These are phyloP conservation scores for Cutaneotrichosporon curvatum DNA, from an alignment of 1,284 basidiomycete genomes.

Conservation along the genomic window DNA sequence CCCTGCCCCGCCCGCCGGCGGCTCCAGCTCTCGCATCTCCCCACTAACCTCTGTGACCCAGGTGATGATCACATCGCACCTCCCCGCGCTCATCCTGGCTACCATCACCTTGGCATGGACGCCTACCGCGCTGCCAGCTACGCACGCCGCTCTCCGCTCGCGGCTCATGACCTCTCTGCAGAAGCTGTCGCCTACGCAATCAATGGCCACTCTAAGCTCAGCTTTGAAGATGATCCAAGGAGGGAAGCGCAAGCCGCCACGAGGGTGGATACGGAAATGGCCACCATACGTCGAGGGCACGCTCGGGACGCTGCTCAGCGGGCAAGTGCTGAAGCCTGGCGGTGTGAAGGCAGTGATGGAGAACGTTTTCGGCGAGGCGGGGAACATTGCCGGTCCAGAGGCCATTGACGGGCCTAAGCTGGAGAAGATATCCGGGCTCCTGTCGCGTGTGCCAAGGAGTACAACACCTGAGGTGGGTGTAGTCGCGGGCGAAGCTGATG, in stretches of 20 bases:
- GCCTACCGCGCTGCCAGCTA: slow-evolving; percentile 19
- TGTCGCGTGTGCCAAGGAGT: slow-evolving; percentile 27
- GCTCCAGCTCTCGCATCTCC: slow-evolving; percentile 1
- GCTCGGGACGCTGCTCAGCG: slow-evolving; percentile 25
- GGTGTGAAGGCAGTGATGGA: slow-evolving; percentile 37
- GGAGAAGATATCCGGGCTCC: slow-evolving; percentile 31
- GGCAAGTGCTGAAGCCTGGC: slow-evolving; percentile 26
- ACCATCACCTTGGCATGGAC: slow-evolving; percentile 30
- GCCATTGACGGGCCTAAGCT: slow-evolving; percentile 32
- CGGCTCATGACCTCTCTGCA: slow-evolving; percentile 12
- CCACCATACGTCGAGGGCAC: slow-evolving; percentile 29
- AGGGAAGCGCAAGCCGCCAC: slow-evolving; percentile 6
- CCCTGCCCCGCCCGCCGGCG: slow-evolving; percentile 10
- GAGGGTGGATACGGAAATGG: slow-evolving; percentile 28
- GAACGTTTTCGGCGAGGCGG: slow-evolving; percentile 34
- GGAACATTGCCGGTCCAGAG: slow-evolving; percentile 14
- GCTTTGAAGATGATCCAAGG: slow-evolving; percentile 20
- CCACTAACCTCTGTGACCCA: slow-evolving; percentile 27
- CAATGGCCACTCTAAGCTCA: slow-evolving; percentile 24
- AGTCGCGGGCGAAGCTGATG: not conserved
- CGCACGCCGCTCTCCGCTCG: slow-evolving; percentile 15
- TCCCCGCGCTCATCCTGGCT: slow-evolving; percentile 25
- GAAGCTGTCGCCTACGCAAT: slow-evolving; percentile 24
- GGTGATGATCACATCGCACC: slow-evolving; percentile 21
- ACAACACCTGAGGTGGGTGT: slow-evolving; percentile 19